Base-by-base conservation (phyloP, 2,329 filamentous ascomycete species). In the Fusarium sp. region DNA sequence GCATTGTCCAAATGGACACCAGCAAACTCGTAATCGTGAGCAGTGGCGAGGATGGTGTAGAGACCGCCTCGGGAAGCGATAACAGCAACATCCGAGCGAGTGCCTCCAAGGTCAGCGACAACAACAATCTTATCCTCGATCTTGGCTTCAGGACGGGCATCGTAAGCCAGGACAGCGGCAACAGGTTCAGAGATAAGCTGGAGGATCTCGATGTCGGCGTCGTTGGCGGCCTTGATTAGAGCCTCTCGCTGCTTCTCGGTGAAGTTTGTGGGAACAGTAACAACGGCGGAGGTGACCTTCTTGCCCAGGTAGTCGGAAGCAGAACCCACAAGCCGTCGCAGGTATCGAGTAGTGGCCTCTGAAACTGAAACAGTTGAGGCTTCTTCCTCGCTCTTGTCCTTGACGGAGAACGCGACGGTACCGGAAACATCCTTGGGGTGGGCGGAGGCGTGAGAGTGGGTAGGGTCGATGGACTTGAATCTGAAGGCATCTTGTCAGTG, bases 401-500 rank as follows among this genome's bases (percentile, higher is more conserved):
- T 90, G 78, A 98, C 90, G 68, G 89, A 90, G 86, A 99, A 98
- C 67, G 92, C 90, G 71, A 98, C 89, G 62, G 89, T 88, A 70
- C 89, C 90, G 70, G 90, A 88, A 75, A 88, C 84, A 74, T 97
- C 92, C 81, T 93, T 84, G 72, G 96, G 95, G 84, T 98, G 96
- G 63, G 95, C 94, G 62, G 94, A 97, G 77, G 94, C 92, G 83
- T 98, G 95, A 88, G 92, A 95, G 82, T 97, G 94, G 58, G 94
- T 97, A 72, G 95, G 94, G 83, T 99, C 96, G 87, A 99, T 97
- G 74, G 94, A 93, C 86, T 97, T 95, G 89, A 97, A 98, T 38
- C 89, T 91, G 75, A 41, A 52, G 38, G 29, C 45, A 45, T 58
- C 25, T 42, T 62, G 63, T 74, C 68, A 76, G 76, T 63, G 33